phyloP scores from a whole-genome alignment of 2,329 filamentous ascomycete genomes.

The Botrytis fragariae region DNA sequence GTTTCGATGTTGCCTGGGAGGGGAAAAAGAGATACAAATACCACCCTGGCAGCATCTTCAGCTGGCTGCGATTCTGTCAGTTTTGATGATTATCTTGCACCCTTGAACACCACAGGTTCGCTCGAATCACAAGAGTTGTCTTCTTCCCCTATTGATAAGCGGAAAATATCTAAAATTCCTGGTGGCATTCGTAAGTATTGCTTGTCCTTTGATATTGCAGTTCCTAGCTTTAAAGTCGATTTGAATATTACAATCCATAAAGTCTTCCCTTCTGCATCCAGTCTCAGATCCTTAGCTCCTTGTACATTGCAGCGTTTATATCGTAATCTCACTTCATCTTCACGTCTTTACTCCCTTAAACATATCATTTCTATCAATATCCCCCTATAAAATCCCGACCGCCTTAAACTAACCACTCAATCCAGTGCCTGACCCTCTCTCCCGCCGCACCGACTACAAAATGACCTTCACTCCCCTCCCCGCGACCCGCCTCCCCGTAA shows the following conservation, averaged over 20 bases:
- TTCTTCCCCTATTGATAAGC: not conserved
- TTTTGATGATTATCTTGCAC: not conserved
- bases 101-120: not conserved
- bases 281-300: not conserved
- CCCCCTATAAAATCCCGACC: no score
- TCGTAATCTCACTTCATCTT: not conserved
- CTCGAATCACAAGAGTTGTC: not conserved
- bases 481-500: not conserved
- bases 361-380: not conserved
- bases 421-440: not conserved
- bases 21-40: not conserved
- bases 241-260: not conserved
- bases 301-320: not conserved
- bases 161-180: not conserved
- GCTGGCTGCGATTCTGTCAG: not conserved
- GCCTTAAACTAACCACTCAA: not conserved
- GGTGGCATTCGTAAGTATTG: not conserved
- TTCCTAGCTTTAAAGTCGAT: not conserved
- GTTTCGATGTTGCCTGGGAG: no score
- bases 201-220: not conserved
- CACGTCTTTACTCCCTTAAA: not conserved
- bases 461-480: not conserved
- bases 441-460: not conserved
- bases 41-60: not conserved
- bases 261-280: not conserved